Percentiles rank a stretch among this genome's conserved stretches.
Evolutionary conservation across 306 rosid genomes (phyloP).

Genomic region (Cucurbita maxima): DNA sequence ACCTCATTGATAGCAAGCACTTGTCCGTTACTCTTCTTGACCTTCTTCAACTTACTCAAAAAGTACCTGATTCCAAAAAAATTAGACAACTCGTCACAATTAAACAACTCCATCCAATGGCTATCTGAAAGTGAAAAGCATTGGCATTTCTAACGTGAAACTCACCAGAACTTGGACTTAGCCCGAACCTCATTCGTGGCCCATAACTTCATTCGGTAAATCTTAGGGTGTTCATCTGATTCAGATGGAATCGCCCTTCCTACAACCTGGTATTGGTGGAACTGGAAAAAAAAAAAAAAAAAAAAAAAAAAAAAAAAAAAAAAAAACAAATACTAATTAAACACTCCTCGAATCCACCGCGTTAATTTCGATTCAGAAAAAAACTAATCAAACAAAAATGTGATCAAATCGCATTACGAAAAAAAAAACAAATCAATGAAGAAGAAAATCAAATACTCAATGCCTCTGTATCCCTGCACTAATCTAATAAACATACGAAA

Average conservation of each 20-base stretch:
- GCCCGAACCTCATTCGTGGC: constrained; percentile 94
- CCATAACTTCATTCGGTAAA: constrained; percentile 90
- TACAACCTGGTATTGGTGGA: background rate
- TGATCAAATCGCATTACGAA: background rate
- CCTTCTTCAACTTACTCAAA: constrained; percentile 81
- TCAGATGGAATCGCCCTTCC: background rate
- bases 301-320: background rate
- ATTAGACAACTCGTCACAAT: background rate
- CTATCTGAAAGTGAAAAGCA: background rate
- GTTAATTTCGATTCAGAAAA: background rate
- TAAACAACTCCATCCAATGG: background rate
- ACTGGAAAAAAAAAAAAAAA: background rate
- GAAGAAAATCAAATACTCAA: background rate
- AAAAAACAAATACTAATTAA: background rate
- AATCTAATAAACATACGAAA: background rate
- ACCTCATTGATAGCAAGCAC: constrained; percentile 58
- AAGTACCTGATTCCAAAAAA: constrained; percentile 39
- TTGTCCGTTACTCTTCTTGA: constrained; percentile 78
- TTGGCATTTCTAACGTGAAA: background rate
- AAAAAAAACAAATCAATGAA: background rate
- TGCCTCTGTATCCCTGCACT: background rate
- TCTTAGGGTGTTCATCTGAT: constrained; percentile 44
- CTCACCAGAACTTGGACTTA: constrained; percentile 82
- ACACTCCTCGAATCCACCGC: background rate
- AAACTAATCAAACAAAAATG: background rate